A percentile compares a stretch with the other conserved stretches of the same genome.
Evolutionary conservation across 2,329 filamentous ascomycete genomes (phyloP).

Genomic region (Onygenales sp.): DNA sequence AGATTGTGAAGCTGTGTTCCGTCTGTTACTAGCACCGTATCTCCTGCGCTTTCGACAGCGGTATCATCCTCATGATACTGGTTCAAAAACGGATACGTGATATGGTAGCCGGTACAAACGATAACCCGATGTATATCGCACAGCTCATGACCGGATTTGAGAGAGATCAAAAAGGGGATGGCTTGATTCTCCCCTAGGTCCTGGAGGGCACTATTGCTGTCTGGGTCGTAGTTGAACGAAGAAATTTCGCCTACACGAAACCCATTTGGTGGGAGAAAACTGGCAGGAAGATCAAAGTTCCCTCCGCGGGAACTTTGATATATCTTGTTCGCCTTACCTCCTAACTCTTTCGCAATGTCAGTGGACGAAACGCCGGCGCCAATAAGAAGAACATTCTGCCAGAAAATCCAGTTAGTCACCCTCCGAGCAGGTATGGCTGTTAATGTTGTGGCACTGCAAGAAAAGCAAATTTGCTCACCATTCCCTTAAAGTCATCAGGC

Average conservation of each 20-base stretch:
- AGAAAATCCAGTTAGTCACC: constrained; percentile 5
- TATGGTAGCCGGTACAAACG: constrained; percentile 60
- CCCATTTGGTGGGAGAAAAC: constrained; percentile 45
- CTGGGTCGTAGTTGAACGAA: constrained; percentile 30
- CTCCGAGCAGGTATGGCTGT: background rate
- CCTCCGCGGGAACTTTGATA: constrained; percentile 53
- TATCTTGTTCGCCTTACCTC: constrained; percentile 33
- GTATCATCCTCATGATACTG: constrained; percentile 40
- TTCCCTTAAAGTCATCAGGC: constrained; percentile 41
- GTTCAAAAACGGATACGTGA: constrained; percentile 55
- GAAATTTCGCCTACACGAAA: constrained; percentile 44
- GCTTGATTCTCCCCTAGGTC: constrained; percentile 17
- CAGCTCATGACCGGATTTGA: constrained; percentile 46
- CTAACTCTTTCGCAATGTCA: constrained; percentile 47
- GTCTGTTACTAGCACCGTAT: constrained; percentile 51
- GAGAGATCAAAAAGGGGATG: constrained; percentile 42
- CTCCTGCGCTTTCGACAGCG: constrained; percentile 38
- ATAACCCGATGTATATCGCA: constrained; percentile 52
- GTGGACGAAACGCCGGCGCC: constrained; percentile 47
- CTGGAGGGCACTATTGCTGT: constrained; percentile 2
- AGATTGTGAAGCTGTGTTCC: constrained; percentile 57
- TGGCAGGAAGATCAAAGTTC: constrained; percentile 47
- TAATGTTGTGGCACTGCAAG: background rate
- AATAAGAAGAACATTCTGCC: constrained; percentile 45
- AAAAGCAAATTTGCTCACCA: constrained; percentile 39